These are phyloP conservation scores for Penicillium griseofulvum DNA, from an alignment of 2,329 filamentous ascomycete species.

Conservation along the genomic window DNA sequence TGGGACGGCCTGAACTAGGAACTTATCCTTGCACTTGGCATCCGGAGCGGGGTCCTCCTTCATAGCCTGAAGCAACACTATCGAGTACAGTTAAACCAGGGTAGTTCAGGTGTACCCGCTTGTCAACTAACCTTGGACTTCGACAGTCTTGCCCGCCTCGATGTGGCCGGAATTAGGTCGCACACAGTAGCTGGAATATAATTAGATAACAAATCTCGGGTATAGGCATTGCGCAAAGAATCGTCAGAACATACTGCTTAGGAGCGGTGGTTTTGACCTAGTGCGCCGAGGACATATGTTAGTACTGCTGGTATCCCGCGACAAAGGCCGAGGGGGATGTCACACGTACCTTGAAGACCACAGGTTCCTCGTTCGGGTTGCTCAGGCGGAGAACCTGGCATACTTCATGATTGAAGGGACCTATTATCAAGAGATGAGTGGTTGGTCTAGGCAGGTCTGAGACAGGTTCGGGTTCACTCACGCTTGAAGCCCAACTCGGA, in stretches of 20 bases:
- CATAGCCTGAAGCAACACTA: conserved; percentile 96
- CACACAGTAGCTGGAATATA: conserved; percentile 77
- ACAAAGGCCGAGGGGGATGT: conserved; percentile 10
- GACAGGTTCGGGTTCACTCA: conserved; percentile 42
- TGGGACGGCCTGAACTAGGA: conserved; percentile 87
- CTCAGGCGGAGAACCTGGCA: conserved; percentile 59
- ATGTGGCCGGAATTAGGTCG: conserved; percentile 96
- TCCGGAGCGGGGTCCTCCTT: conserved; percentile 86
- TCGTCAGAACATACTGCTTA: conserved; percentile 73
- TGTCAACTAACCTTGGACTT: conserved; percentile 72
- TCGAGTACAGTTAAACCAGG: conserved; percentile 25
- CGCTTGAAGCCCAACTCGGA: conserved; percentile 89
- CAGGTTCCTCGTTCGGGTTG: conserved; percentile 57
- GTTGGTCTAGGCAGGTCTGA: background rate
- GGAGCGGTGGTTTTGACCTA: conserved; percentile 99
- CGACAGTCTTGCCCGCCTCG: conserved; percentile 82
- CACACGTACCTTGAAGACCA: conserved; percentile 62
- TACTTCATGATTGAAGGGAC: conserved; percentile 64
- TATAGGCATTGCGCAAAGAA: conserved; percentile 11
- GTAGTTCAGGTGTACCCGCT: background rate
- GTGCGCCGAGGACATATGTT: conserved; percentile 16
- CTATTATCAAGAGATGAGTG: conserved; percentile 40
- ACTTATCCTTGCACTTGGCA: conserved; percentile 94
- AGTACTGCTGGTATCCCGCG: conserved; percentile 21
- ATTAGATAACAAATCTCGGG: conserved; percentile 21